Conservation (phyloP, 495 filamentous ascomycete species). For the Hypoxylon trugodes region DNA sequence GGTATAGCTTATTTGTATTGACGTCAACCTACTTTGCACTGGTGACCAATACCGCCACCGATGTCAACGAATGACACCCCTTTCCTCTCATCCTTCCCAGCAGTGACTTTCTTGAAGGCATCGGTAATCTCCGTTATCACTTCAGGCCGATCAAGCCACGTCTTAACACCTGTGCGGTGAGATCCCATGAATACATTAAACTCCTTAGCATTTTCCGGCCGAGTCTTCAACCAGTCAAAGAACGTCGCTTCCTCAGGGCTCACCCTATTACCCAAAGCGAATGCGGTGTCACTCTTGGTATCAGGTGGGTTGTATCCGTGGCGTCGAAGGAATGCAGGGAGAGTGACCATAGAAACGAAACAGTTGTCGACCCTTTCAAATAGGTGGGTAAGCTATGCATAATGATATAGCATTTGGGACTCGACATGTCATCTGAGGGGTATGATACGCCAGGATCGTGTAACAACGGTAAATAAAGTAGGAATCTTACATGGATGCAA, state of each 20-base stretch:
- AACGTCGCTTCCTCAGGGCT: conserved; percentile 22
- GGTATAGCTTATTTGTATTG: not conserved
- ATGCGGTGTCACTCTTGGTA: conserved; percentile 22
- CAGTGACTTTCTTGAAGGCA: conserved; percentile 23
- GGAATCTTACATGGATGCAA: conserved; percentile 23
- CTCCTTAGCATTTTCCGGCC: conserved; percentile 23
- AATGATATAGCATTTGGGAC: not conserved
- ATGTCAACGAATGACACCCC: conserved; percentile 59
- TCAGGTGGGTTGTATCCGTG: conserved; percentile 19
- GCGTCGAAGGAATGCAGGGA: conserved; percentile 22
- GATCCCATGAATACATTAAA: conserved; percentile 34
- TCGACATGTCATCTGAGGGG: not conserved
- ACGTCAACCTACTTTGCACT: conserved; percentile 44
- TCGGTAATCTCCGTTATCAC: conserved; percentile 26
- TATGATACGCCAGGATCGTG: not conserved
- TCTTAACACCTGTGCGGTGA: conserved; percentile 24
- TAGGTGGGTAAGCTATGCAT: not conserved
- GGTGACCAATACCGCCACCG: conserved; percentile 64
- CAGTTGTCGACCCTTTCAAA: conserved; percentile 27
- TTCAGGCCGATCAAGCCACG: conserved; percentile 23
- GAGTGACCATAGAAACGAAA: conserved; percentile 4
- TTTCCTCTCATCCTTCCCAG: conserved; percentile 8
- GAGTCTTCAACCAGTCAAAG: conserved; percentile 31
- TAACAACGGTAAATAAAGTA: too few species aligned
- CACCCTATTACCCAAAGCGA: conserved; percentile 26